phyloP scores from a whole-genome alignment of 805 yeast genomes.

The Naumovozyma baii region DNA sequence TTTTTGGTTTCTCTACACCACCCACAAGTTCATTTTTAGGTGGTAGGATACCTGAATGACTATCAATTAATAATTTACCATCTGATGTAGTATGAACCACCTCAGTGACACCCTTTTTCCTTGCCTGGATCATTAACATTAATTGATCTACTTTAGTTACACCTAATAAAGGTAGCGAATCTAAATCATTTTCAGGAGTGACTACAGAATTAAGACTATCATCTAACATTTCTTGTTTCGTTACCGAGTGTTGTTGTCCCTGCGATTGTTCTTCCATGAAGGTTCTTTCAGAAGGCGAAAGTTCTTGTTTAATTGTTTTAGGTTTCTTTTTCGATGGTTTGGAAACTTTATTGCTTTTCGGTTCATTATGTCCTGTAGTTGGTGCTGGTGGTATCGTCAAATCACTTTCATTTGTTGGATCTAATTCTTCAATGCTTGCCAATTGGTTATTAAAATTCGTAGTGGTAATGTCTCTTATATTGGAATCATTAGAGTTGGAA shows the following conservation, averaged over 20 bases:
- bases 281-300: neutral
- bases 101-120: constrained; percentile 65
- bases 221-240: too few relatives aligned
- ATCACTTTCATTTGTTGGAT: neutral
- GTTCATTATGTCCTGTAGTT: too few relatives aligned
- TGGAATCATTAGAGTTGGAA: neutral
- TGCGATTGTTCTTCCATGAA: neutral
- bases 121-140: constrained; percentile 84
- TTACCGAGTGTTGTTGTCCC: neutral
- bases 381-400: too few relatives aligned
- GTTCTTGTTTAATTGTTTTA: neutral
- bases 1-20: constrained; percentile 60
- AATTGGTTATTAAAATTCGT: neutral
- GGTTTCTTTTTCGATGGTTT: neutral
- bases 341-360: neutral
- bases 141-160: constrained; percentile 85
- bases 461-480: neutral
- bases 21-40: constrained; percentile 62
- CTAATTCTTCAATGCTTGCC: neutral
- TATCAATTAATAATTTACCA: constrained; percentile 53
- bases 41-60: constrained; percentile 41
- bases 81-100: constrained; percentile 56
- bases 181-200: constrained; percentile 30
- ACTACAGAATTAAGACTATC: too few relatives aligned
- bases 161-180: constrained; percentile 66